Base-by-base conservation (phyloP, 805 yeast species). In the Yamadazyma akitaensis region DNA sequence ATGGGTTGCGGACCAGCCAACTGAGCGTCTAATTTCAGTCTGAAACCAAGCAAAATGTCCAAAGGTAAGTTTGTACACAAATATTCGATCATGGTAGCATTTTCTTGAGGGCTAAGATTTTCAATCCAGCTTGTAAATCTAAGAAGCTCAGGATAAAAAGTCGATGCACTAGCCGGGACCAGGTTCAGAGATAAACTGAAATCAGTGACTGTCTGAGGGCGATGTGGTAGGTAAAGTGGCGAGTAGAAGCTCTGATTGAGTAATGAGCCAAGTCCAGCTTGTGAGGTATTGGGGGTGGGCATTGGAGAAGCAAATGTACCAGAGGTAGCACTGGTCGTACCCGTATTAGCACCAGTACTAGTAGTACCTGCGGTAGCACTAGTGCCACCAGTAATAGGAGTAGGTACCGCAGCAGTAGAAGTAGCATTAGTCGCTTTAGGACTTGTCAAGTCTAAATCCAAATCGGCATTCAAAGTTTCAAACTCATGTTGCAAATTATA, bases 51-150 rank as follows among this genome's bases (percentile, higher is more conserved):
- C 50, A 80, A 60, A 13, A 76, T 73, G 51, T 81, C 84, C 46
- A 76, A 73, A 8, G 80, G 75, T 53, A 81, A 62, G 48, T 68
- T 67, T 40, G 73, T 65, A 48, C 82, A 66, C 59, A 81, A 62
- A 57, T 78, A 75, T 54, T 80, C 85, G 49, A 80, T 69, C 62
- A 79, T 75, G 42, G 76, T 65, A 46, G 76, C 66, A 53, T 71
- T 78, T 51, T 81, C 84, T 39, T 70, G 72, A n/a, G 77, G 71
- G 40, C 66, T 69, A 59, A 81, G 67, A 51, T 67, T 68, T 43
- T 72, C 72, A 50, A 78, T 65, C 83, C 83, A 79, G 49, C 65
- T 67, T 51, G 77, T 70, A 51, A 77, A 66, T 50, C 72, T 72
- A 45, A 72, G 66, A 56, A 80, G 68, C 53, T 81, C 84, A 57